Evolutionary conservation across 306 rosid genomes (phyloP), one percentile per base, ranked within the genome.

Genomic region (Trichosanthes truncata): DNA sequence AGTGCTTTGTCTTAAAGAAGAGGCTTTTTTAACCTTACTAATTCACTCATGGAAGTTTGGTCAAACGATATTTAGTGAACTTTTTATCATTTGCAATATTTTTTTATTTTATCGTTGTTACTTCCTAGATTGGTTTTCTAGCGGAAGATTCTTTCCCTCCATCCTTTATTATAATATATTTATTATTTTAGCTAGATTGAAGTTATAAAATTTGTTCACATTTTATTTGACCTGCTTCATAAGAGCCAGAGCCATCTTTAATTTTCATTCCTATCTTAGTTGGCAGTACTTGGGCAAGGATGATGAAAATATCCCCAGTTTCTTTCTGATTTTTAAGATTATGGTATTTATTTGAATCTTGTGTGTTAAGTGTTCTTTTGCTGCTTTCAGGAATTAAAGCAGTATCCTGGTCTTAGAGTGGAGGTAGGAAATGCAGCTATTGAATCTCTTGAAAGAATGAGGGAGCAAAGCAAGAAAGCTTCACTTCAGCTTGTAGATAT

Each of bases 391-490:
- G 98, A 94, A 52, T 82, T 94, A 84, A 90, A 82, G 91, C 97
- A 94, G 77, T 94, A 92, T 84, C 98, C 97, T 74, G 94, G 91
- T 85, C 94, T 94, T 31, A 90, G 96, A 81, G 97, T 81, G 35
- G 98, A 94, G 87, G 93, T 92, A 63, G 85, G 91, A 77, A 92
- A 89, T 85, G 97, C 97, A 75, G 96, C 98, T 9, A 15, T 79
- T 18, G 98, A 94, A 3, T 94, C 97, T 1, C 88, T 94, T 0
- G 96, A 94, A 45, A 87, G 83, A 88, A 94, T 90, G 96, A 92
- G 88, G 84, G 98, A 89, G 14, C 96, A 92, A 80, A 94, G 98
- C 87, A 92, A 90, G 84, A 94, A 89, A 79, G 90, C 97, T 59
- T 84, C 98, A 0, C 91, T 94, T 2, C 88, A 85, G 84, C 88